Base-by-base conservation (phyloP, 805 yeast species). In the Candida suzukii region DNA sequence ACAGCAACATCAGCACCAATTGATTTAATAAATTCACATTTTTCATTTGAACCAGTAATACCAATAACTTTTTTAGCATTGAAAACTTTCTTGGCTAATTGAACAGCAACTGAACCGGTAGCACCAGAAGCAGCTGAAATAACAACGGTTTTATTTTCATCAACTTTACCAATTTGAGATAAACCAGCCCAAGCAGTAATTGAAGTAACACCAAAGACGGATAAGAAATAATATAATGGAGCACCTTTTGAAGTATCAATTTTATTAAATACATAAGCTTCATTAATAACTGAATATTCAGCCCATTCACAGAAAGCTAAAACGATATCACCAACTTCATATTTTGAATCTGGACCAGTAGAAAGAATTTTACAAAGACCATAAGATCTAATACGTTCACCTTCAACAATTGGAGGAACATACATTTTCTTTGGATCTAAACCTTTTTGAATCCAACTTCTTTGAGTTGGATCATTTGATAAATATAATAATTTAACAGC, bases 51-150 rank as follows among this genome's bases (percentile, higher is more conserved):
- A 42, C 86, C 84, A 16, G 84, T 76, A 47, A 78, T 70, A 34
- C 80, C 86, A 53, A 78, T 67, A 21, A 80, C 79, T 48, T 67
- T 72, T 34, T 67, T 59, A 24, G 81, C 81, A 29, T 73, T 72
- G 53, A 72, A 66, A 11, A 74, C 57, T 31, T 70, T 61, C 45
- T 75, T 63, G 33, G 84, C 80, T 12, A 80, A 54, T 55, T 79
- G 85, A 18, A 78, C 73, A 37, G 67, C 73, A 37, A 70, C 60
- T 21, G 76, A 69, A 13, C 87, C 87, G n/a, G 81, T 80, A n/a
- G 85, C 84, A 45, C 88, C 88, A 8, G 81, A 72, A 13, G 87
- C 87, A 43, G 84, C 86, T 17, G 80, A 73, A 35, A 80, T 63
- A 35, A 78, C 59, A 48, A 75, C 65, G 8, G 68, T 63, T 51